Percentiles rank a stretch among this genome's conserved stretches.
These are phyloP conservation scores for Bidens hawaiensis DNA, from an alignment of 140 eudicot genomes.

Conservation along the genomic window DNA sequence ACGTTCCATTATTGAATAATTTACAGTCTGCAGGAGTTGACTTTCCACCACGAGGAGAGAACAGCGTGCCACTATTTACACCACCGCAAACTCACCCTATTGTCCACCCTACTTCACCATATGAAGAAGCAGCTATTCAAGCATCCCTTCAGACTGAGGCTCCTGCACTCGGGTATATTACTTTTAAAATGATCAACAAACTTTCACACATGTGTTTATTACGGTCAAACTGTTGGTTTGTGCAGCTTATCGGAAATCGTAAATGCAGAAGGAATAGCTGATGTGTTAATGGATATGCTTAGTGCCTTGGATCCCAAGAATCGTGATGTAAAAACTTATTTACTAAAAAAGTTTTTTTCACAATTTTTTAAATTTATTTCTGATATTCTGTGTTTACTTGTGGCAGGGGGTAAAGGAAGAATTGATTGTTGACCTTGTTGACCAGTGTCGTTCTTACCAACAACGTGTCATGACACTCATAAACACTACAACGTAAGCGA, in stretches of 20 bases:
- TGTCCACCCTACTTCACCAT: conserved; percentile 39
- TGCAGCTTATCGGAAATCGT: conserved; percentile 78
- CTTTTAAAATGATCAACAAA: too few species aligned
- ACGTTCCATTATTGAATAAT: too few species aligned
- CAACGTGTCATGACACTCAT: conserved; percentile 88
- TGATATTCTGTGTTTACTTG: too few species aligned
- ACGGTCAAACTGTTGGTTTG: too few species aligned
- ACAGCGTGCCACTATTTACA: conserved; percentile 71
- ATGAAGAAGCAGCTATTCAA: conserved; percentile 83
- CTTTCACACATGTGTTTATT: too few species aligned
- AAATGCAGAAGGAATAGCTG: conserved; percentile 86
- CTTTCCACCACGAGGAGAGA: conserved; percentile 88
- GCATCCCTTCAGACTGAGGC: conserved; percentile 80
- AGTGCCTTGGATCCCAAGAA: conserved; percentile 70
- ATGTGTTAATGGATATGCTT: conserved; percentile 80
- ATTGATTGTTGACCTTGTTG: conserved; percentile 90
- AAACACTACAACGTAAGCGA: conserved; percentile 72
- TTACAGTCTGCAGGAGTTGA: conserved; percentile 83
- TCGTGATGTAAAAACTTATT: too few species aligned
- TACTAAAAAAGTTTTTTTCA: too few species aligned
- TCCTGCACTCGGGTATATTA: conserved; percentile 76
- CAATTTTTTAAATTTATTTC: too few species aligned
- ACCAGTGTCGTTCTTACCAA: conserved; percentile 84
- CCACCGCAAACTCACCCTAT: conserved; percentile 90
- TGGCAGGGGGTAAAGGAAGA: conserved; percentile 83